Conservation (phyloP, 495 filamentous ascomycete species). For the Haplographium delicatum region DNA sequence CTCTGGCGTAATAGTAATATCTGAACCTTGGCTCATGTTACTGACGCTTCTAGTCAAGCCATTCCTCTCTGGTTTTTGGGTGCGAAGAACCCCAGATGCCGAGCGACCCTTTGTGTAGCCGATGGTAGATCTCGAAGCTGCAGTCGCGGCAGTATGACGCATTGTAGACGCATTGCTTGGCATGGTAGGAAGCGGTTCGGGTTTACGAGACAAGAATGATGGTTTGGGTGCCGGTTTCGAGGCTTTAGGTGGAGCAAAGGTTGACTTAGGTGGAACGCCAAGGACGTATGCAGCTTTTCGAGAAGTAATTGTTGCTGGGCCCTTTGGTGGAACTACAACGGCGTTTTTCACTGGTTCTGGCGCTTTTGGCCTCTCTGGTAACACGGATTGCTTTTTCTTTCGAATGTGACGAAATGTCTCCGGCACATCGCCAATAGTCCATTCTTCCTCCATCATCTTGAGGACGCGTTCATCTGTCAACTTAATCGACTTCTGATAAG, state of each 20-base stretch:
- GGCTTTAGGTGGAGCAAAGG: conserved; percentile 27
- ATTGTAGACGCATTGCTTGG: conserved; percentile 39
- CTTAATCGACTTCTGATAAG: conserved; percentile 43
- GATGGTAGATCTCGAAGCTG: conserved; percentile 68
- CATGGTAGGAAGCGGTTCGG: conserved; percentile 23
- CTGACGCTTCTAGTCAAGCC: conserved; percentile 25
- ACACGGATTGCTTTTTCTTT: conserved; percentile 14
- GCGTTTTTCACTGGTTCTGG: conserved; percentile 17
- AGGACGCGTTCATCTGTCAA: conserved; percentile 56
- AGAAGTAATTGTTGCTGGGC: conserved; percentile 35
- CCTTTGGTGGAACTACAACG: conserved; percentile 27
- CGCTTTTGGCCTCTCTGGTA: conserved; percentile 28
- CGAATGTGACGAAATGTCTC: conserved; percentile 30
- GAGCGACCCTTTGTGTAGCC: conserved; percentile 75
- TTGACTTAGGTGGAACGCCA: conserved; percentile 21
- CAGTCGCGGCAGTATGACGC: conserved; percentile 55
- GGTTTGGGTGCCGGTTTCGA: conserved; percentile 16
- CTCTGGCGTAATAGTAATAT: conserved; percentile 46
- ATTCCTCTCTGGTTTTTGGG: conserved; percentile 17
- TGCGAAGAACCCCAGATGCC: conserved; percentile 42
- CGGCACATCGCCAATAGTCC: conserved; percentile 36
- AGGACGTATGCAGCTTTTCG: conserved; percentile 38
- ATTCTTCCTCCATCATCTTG: conserved; percentile 50
- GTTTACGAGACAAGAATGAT: conserved; percentile 26
- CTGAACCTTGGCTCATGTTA: conserved; percentile 37